A percentile compares a stretch with the other conserved stretches of the same genome.
Conservation (phyloP, 352 stramenopile species). For the Globisporangium recalcitrans region DNA sequence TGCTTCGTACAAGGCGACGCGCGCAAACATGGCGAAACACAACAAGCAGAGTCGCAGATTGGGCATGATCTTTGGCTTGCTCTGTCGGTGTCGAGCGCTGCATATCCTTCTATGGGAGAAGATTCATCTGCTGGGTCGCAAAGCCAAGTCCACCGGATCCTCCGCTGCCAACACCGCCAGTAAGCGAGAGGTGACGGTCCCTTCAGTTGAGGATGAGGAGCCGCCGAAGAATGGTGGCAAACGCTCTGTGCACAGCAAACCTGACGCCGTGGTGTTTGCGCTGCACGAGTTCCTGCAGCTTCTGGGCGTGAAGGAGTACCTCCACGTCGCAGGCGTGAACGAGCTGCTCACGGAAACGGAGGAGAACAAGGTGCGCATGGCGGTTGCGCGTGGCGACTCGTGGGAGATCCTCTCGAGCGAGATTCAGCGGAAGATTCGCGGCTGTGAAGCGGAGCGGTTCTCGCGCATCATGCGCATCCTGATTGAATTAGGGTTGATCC, state of each 20-base stretch:
- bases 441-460: constrained; percentile 67
- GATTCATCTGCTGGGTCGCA: constrained; percentile 22
- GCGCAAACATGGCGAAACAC: constrained; percentile 46
- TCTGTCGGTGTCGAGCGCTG: constrained; percentile 62
- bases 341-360: constrained; percentile 60
- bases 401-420: constrained; percentile 44
- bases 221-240: not conserved
- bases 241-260: not conserved
- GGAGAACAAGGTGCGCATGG: constrained; percentile 46
- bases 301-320: constrained; percentile 60
- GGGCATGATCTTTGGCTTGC: constrained; percentile 66
- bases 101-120: constrained; percentile 65
- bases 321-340: constrained; percentile 63
- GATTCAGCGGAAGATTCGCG: constrained; percentile 50
- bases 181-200: not conserved
- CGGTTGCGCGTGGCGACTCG: constrained; percentile 33
- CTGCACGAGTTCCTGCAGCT: constrained; percentile 69
- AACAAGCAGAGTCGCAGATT: constrained; percentile 70
- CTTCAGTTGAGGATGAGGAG: not conserved
- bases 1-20: constrained; percentile 57
- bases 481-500: constrained; percentile 59
- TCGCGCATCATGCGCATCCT: constrained; percentile 64
- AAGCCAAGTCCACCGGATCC: not conserved
- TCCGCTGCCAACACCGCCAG: not conserved
- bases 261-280: constrained; percentile 38